phyloP scores from a whole-genome alignment of 2,329 filamentous ascomycete genomes.

The Zymoseptoria pseudotritici region DNA sequence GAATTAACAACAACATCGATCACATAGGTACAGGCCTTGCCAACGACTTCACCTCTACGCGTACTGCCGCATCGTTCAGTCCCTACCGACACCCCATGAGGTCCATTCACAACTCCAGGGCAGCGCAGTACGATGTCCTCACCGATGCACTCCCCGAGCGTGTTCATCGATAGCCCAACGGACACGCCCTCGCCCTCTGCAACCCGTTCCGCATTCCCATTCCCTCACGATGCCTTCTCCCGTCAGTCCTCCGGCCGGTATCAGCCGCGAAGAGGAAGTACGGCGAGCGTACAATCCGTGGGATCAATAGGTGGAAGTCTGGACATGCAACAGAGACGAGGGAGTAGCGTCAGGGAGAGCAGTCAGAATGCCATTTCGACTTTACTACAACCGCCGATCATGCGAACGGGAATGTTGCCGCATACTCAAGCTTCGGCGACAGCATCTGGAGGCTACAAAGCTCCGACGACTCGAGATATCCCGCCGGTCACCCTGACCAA shows the following conservation, averaged over 20 bases:
- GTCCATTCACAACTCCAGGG: slow-evolving; percentile 3
- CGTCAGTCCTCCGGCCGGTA: slow-evolving; percentile 43
- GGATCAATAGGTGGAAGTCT: slow-evolving; percentile 79
- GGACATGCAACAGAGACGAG: slow-evolving; percentile 57
- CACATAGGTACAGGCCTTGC: neutral
- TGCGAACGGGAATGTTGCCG: slow-evolving; percentile 77
- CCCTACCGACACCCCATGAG: slow-evolving; percentile 16
- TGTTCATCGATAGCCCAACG: slow-evolving; percentile 43
- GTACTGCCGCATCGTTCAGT: neutral
- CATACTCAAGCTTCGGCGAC: slow-evolving; percentile 63
- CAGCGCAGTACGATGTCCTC: slow-evolving; percentile 16
- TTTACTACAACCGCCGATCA: slow-evolving; percentile 81
- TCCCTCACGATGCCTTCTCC: slow-evolving; percentile 49
- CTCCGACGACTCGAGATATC: slow-evolving; percentile 81
- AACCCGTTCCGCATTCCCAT: slow-evolving; percentile 42
- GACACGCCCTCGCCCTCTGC: slow-evolving; percentile 35
- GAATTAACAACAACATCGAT: neutral
- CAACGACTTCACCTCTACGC: neutral
- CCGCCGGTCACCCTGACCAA: slow-evolving; percentile 88
- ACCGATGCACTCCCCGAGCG: slow-evolving; percentile 49
- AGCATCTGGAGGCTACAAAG: slow-evolving; percentile 60
- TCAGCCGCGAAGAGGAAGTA: slow-evolving; percentile 64
- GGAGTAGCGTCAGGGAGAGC: slow-evolving; percentile 60
- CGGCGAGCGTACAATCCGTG: slow-evolving; percentile 65
- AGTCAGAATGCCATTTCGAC: slow-evolving; percentile 92